phyloP scores from a whole-genome alignment of 169 alveolate species.

The Plasmodium yoelii region DNA sequence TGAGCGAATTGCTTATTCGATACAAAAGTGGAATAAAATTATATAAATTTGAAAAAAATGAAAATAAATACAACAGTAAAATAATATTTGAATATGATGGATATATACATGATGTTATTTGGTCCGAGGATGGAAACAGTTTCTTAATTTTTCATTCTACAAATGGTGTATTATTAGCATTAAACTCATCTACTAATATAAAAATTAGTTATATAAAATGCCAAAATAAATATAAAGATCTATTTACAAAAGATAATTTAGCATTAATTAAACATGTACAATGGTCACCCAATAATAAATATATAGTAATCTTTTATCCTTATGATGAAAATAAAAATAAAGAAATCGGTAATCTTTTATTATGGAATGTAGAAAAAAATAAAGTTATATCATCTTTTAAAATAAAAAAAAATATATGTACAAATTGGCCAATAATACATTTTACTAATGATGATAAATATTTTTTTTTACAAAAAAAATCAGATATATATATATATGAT shows the following conservation, averaged over 20 bases:
- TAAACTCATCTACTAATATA: not conserved
- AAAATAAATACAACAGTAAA: slow-evolving; percentile 14
- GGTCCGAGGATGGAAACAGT: slow-evolving; percentile 65
- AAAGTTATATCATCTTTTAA: slow-evolving; percentile 40
- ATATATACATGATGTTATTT: slow-evolving; percentile 58
- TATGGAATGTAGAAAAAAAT: slow-evolving; percentile 20
- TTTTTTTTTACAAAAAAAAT: slow-evolving; percentile 45
- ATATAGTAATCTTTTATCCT: slow-evolving; percentile 50
- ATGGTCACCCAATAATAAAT: slow-evolving; percentile 57
- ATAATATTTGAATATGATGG: slow-evolving; percentile 56
- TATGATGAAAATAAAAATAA: slow-evolving; percentile 28
- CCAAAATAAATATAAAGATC: slow-evolving; percentile 12
- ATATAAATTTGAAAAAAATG: slow-evolving; percentile 33
- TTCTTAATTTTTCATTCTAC: slow-evolving; percentile 44
- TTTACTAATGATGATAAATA: slow-evolving; percentile 50
- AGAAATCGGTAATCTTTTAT: slow-evolving; percentile 21
- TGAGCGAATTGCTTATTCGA: slow-evolving; percentile 58
- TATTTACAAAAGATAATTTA: slow-evolving; percentile 32
- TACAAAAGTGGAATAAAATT: slow-evolving; percentile 59
- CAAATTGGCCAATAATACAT: slow-evolving; percentile 59
- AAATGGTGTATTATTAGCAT: slow-evolving; percentile 38
- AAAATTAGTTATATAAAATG: slow-evolving; percentile 15
- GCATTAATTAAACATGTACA: slow-evolving; percentile 60
- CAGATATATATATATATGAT: slow-evolving; percentile 49
- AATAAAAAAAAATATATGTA: slow-evolving; percentile 47